A percentile compares a stretch with the other conserved stretches of the same genome.
These are phyloP conservation scores for Epichloe sibirici DNA, from an alignment of 2,329 filamentous ascomycete genomes.

Conservation along the genomic window DNA sequence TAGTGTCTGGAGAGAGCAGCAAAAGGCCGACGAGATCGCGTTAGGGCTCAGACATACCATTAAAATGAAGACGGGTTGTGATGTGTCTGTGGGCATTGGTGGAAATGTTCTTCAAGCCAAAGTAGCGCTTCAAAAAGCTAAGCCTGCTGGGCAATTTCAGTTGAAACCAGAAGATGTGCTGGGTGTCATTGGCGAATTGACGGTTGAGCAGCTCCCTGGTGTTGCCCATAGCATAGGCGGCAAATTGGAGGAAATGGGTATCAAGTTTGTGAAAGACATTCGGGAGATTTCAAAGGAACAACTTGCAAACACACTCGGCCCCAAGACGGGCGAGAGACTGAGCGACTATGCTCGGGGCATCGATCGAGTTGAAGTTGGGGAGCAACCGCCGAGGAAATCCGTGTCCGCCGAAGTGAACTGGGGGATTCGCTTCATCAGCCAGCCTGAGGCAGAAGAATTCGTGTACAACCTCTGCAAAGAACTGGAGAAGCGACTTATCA, in stretches of 20 bases:
- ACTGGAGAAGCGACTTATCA: constrained; percentile 64
- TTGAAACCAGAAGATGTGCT: constrained; percentile 71
- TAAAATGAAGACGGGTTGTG: constrained; percentile 64
- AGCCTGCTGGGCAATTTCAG: constrained; percentile 86
- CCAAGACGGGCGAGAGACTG: constrained; percentile 84
- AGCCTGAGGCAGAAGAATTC: constrained; percentile 90
- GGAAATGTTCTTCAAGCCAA: constrained; percentile 85
- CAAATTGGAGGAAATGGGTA: constrained; percentile 77
- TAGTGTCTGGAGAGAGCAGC: constrained; percentile 65
- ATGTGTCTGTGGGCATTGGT: constrained; percentile 87
- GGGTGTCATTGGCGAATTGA: constrained; percentile 63
- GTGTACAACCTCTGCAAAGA: constrained; percentile 75
- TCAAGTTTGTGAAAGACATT: constrained; percentile 74
- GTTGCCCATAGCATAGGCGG: constrained; percentile 84
- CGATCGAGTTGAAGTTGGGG: constrained; percentile 73
- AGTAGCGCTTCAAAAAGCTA: constrained; percentile 78
- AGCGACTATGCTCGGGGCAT: constrained; percentile 87
- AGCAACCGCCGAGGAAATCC: constrained; percentile 77
- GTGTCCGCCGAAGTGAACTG: constrained; percentile 97
- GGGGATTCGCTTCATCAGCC: constrained; percentile 89
- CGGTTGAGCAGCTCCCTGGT: constrained; percentile 73
- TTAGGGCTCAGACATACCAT: constrained; percentile 54
- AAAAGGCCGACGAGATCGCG: constrained; percentile 59
- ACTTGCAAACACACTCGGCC: constrained; percentile 61
- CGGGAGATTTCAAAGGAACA: constrained; percentile 65